These are phyloP conservation scores for Teunomyces lycoperdinae DNA, from an alignment of 805 yeast genomes.

Conservation along the genomic window DNA sequence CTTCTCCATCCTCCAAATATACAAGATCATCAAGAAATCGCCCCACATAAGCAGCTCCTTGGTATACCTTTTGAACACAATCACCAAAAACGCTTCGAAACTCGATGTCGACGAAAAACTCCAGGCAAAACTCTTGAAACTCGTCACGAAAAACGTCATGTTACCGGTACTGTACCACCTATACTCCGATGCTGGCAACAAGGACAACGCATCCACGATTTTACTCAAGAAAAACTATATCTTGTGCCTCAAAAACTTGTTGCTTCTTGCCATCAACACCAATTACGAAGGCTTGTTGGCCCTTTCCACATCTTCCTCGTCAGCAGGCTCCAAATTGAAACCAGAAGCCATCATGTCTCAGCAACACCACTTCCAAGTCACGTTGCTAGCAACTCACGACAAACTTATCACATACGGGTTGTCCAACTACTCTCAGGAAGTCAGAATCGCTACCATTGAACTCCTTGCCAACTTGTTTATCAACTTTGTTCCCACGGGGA, in stretches of 20 bases:
- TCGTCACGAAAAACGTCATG: constrained; percentile 28
- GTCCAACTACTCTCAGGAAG: constrained; percentile 30
- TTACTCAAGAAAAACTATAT: constrained; percentile 31
- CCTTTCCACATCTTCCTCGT: constrained; percentile 29
- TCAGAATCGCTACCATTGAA: constrained; percentile 37
- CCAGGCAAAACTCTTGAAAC: constrained; percentile 32
- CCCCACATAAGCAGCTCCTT: constrained; percentile 24
- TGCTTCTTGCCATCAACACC: constrained; percentile 31
- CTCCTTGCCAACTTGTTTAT: constrained; percentile 31
- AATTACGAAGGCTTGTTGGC: constrained; percentile 38
- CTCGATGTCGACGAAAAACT: constrained; percentile 40
- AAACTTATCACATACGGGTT: constrained; percentile 29
- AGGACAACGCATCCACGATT: constrained; percentile 17
- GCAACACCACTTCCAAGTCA: constrained; percentile 36
- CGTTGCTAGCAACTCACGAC: constrained; percentile 28
- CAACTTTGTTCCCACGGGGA: constrained; percentile 39
- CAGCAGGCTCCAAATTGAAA: constrained; percentile 38
- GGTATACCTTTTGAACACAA: constrained; percentile 28
- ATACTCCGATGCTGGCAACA: constrained; percentile 14
- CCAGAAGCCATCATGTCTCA: constrained; percentile 41
- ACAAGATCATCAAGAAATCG: constrained; percentile 37
- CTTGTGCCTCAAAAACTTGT: constrained; percentile 28
- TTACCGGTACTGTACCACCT: constrained; percentile 18
- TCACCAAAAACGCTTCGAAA: constrained; percentile 34
- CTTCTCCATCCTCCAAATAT: constrained; percentile 33